Percentiles rank a stretch among this genome's conserved stretches.
These are phyloP conservation scores for Hypoxylon perforatum DNA, from an alignment of 495 filamentous ascomycete genomes.

Conservation along the genomic window DNA sequence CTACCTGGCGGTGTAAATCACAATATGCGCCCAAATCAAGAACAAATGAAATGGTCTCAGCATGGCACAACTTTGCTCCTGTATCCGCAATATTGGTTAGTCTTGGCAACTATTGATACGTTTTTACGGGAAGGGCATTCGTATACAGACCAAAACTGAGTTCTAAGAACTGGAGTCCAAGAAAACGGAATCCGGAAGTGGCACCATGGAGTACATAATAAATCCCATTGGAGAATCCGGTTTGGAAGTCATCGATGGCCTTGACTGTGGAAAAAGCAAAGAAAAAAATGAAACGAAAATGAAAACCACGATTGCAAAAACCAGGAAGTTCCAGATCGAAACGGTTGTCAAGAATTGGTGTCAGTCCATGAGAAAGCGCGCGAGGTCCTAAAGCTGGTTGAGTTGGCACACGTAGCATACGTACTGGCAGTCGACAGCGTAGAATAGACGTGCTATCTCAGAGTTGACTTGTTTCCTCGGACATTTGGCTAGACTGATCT, in stretches of 20 bases:
- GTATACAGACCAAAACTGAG: constrained; percentile 53
- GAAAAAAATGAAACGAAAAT: constrained; percentile 8
- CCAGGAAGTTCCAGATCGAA: constrained; percentile 24
- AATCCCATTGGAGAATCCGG: constrained; percentile 30
- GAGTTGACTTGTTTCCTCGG: constrained; percentile 15
- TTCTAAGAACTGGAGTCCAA: constrained; percentile 29
- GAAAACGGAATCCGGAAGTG: constrained; percentile 14
- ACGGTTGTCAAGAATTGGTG: constrained; percentile 27
- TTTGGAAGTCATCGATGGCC: constrained; percentile 13
- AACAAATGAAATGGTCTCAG: constrained; percentile 49
- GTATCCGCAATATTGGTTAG: constrained; percentile 39
- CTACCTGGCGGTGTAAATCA: constrained; percentile 48
- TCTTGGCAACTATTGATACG: constrained; percentile 34
- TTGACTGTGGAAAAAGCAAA: constrained; percentile 4
- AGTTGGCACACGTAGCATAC: constrained; percentile 37
- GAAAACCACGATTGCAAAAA: constrained; percentile 35
- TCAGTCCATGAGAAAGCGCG: constrained; percentile 29
- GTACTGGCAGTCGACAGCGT: constrained; percentile 29
- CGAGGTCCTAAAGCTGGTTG: constrained; percentile 20
- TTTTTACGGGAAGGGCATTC: constrained; percentile 37
- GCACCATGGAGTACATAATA: constrained; percentile 23
- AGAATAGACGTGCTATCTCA: constrained; percentile 13
- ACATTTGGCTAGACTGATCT: constrained; percentile 8
- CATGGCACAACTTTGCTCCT: constrained; percentile 64
- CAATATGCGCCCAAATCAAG: constrained; percentile 43